A percentile compares a stretch with the other conserved stretches of the same genome.
Conservation (phyloP, 2,329 filamentous ascomycete genomes). For the Aspergillus fructus region DNA sequence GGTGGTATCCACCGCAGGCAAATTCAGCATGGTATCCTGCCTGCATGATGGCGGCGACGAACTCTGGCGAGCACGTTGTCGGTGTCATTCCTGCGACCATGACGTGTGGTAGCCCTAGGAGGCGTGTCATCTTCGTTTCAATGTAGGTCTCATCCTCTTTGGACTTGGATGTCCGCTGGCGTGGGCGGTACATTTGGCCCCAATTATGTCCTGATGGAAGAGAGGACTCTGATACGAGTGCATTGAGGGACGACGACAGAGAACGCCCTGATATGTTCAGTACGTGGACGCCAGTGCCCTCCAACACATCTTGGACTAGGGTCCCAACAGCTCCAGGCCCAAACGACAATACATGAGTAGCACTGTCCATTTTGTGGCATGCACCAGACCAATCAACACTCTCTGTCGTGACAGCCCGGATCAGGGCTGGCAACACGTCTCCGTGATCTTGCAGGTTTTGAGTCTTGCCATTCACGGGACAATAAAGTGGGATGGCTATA, state of each 20-base stretch:
- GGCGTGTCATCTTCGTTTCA: not conserved
- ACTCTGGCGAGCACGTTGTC: slow-evolving; percentile 1
- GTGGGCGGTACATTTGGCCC: not conserved
- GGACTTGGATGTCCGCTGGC: not conserved
- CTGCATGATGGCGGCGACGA: slow-evolving; percentile 5
- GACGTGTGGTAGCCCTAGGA: slow-evolving; percentile 1
- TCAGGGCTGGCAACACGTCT: not conserved
- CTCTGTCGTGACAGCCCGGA: not conserved
- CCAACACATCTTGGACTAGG: not conserved
- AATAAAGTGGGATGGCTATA: slow-evolving; percentile 15
- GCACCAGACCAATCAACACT: not conserved
- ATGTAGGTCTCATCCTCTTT: not conserved
- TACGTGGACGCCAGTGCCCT: not conserved
- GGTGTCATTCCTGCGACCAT: slow-evolving; percentile 12
- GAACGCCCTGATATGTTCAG: not conserved
- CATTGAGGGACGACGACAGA: not conserved
- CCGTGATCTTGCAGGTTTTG: not conserved
- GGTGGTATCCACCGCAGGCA: slow-evolving; percentile 6
- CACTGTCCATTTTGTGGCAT: not conserved
- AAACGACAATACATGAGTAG: not conserved
- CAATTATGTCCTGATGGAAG: not conserved
- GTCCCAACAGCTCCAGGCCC: not conserved
- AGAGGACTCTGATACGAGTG: not conserved
- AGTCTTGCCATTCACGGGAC: not conserved
- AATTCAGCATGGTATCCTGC: slow-evolving; percentile 9